Conservation (phyloP, 768 basidiomycete genomes). For the Boletus eberwhitei region DNA sequence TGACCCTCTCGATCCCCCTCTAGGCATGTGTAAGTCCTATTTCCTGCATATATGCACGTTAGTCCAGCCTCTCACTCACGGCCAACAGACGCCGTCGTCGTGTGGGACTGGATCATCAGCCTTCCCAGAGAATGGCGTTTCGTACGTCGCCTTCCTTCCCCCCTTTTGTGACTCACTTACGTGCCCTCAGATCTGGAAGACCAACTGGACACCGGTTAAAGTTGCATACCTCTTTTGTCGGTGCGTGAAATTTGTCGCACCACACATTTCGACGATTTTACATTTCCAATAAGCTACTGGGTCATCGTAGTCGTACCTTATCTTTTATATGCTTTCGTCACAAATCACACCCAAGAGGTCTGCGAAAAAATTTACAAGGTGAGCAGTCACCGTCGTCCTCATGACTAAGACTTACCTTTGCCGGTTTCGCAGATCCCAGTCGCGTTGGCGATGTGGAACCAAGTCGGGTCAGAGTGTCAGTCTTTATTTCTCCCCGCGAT, state of each 20-base stretch:
- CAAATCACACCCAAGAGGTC: constrained; percentile 58
- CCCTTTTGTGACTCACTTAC: not conserved
- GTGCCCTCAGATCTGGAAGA: constrained; percentile 67
- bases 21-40: constrained; percentile 66
- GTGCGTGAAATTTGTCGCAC: constrained; percentile 40
- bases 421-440: constrained; percentile 61
- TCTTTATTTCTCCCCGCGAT: not conserved
- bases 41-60: constrained; percentile 19
- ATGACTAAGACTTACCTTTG: not conserved
- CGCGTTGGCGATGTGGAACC: constrained; percentile 83
- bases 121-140: constrained; percentile 75
- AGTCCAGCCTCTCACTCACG: not conserved
- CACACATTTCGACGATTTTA: constrained; percentile 2
- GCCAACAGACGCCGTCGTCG: constrained; percentile 65
- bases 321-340: constrained; percentile 71
- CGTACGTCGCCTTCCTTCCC: constrained; percentile 39
- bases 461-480: constrained; percentile 76
- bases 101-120: constrained; percentile 86
- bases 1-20: constrained; percentile 30
- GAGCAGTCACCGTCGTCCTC: constrained; percentile 7
- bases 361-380: constrained; percentile 74
- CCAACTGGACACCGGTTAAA: constrained; percentile 82
- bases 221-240: constrained; percentile 81
- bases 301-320: constrained; percentile 78
- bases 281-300: constrained; percentile 58